Base-by-base conservation (phyloP, 257 asterid species). In the Jasminum sambac region DNA sequence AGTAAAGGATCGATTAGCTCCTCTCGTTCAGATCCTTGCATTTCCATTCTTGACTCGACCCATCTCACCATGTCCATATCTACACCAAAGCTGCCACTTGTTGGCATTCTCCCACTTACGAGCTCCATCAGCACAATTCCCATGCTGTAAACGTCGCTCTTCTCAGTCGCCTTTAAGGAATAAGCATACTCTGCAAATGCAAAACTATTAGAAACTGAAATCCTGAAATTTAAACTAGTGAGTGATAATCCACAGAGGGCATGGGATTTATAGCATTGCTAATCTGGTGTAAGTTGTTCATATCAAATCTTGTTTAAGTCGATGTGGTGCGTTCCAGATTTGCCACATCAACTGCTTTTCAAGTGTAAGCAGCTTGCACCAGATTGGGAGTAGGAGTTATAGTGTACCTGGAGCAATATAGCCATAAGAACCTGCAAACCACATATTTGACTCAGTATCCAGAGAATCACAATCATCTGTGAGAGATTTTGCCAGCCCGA, bases 61-160 rank as follows among this genome's bases (percentile, higher is more conserved):
- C 98, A 93, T 81, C 92, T 84, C 63, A 90, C 97, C 95, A 89
- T 90, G 75, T 93, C 95, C 83, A 87, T 70, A 42, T 84, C 78
- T 71, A 61, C 85, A 0, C 94, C 94, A 40, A 93, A 93, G 61
- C 82, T 82, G 70, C 88, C 85, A 64, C 85, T 92, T 12, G 97
- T 93, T 23, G 98, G 98, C 94, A 82, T 84, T 76, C 95, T 86
- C 69, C 98, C 97, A 10, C 84, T 84, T 48, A 93, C 90, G 6
- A 93, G 83, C 89, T 93, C 98, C 94, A 90, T 84, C 1, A 93
- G 88, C 87, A 93, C 98, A 57, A 93, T 87, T 6, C 97, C 98
- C 92, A 90, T 89, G 89, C 97, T 93, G 86, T 93, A 93, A 12
- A 90, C 96, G 67, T 93, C 98, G 41, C 96, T 89, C 66, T 87